Evolutionary conservation across 352 stramenopile genomes (phyloP).

Genomic region (Globisporangium nodosum): DNA sequence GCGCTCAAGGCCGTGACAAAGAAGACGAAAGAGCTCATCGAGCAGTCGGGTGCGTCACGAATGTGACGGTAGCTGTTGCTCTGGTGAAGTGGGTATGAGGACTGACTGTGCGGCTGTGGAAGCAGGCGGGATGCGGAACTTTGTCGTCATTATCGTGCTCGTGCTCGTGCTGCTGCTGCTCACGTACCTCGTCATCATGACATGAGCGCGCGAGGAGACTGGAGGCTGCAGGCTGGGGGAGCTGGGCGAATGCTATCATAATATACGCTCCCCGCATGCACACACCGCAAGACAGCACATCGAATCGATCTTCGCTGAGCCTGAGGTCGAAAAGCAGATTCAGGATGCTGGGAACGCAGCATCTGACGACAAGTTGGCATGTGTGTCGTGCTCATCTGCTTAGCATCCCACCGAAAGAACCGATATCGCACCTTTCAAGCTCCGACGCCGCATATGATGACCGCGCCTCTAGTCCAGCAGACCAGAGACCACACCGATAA

Average conservation of each 20-base stretch:
- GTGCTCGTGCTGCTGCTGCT: slow-evolving; percentile 78
- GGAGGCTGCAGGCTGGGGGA: not conserved
- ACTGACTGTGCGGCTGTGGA: not conserved
- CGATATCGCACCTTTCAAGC: too few species aligned
- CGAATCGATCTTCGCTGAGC: too few species aligned
- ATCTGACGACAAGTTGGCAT: too few species aligned
- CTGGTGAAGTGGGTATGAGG: too few species aligned
- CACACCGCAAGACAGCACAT: not conserved
- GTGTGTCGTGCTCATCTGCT: too few species aligned
- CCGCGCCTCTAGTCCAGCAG: not conserved
- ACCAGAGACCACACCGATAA: not conserved
- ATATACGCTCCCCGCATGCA: not conserved
- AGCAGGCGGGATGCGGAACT: slow-evolving; percentile 79
- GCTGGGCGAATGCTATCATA: not conserved
- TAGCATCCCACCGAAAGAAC: too few species aligned
- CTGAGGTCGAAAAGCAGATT: too few species aligned
- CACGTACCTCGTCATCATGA: slow-evolving; percentile 88
- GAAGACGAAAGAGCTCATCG: slow-evolving; percentile 84
- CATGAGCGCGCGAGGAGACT: slow-evolving; percentile 25
- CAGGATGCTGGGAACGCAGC: too few species aligned
- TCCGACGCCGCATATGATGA: too few species aligned
- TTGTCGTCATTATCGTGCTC: slow-evolving; percentile 84
- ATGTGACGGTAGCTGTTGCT: not conserved
- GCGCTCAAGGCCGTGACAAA: slow-evolving; percentile 70
- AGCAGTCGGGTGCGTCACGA: slow-evolving; percentile 47